Evolutionary conservation across 2,329 filamentous ascomycete species (phyloP), one percentile per base, ranked within the genome.

Genomic region (Xenosphaeropsis pyriputrescens): DNA sequence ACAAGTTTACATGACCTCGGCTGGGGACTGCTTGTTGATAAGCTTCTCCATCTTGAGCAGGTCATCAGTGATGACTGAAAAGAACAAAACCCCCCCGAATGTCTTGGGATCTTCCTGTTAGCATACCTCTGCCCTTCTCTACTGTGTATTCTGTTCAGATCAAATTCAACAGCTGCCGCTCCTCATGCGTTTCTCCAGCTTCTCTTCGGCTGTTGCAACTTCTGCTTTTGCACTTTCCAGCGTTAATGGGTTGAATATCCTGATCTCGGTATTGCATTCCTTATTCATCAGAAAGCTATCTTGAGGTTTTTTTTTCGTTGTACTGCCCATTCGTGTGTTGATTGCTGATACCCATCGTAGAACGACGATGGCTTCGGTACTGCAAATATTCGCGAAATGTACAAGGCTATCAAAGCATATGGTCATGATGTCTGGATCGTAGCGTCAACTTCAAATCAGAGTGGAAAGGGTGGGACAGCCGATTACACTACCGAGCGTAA

Each of bases 401-500:
- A 64, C 47, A 52, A 54, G 22, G 47, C 57, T 7, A 41, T 60
- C 18, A 57, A 56, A 39, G 50, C 47, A 2, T 52, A 47, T 26
- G 57, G 57, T 6, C 57, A 60, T 46, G 54, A 59, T 42, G 61
- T 60, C 30, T 52, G 61, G 15, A 51, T 66, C 34, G 62, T 65
- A 16, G 59, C 62, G 4, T 56, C 58, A 6, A 54, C 55, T 5
- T 53, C 56, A 22, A 58, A 67, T 35, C 56, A 67, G 46, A 64
- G 60, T 17, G 64, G 61, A 19, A 59, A 62, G 42, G 65, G 63
- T 35, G 62, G 62, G 29, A 60, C 58, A 15, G 48, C 55, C 3
- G 56, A 59, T 39, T 69, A 65, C 53, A 60, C 64, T 2, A 59
- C 54, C 19, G 50, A 53, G 9, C 50, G 56, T n/a, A 63, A 58